These are phyloP conservation scores for Hysterangium stoloniferum DNA, from an alignment of 768 basidiomycete species.

Conservation along the genomic window DNA sequence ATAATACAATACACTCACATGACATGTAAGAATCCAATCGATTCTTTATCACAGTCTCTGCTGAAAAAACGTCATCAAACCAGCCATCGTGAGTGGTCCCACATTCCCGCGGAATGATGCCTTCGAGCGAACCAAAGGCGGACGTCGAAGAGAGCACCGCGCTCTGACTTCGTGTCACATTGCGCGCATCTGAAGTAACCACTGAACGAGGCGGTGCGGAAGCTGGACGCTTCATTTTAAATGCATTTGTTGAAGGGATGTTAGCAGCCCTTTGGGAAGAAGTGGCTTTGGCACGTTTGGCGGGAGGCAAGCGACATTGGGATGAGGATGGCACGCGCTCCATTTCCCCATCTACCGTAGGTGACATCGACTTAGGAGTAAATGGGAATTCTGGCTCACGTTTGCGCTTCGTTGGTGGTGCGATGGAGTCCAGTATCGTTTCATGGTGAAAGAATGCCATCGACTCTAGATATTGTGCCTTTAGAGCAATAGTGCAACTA, in stretches of 20 bases:
- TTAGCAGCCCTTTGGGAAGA: too few relatives aligned
- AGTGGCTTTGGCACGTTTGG: too few relatives aligned
- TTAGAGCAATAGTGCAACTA: neutral
- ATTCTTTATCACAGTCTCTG: constrained; percentile 51
- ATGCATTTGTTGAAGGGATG: neutral
- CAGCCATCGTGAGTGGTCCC: constrained; percentile 50
- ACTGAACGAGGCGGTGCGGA: neutral
- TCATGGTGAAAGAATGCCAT: too few relatives aligned
- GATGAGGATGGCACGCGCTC: too few relatives aligned
- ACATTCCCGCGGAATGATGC: constrained; percentile 33
- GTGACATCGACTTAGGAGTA: too few relatives aligned
- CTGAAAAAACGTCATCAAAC: constrained; percentile 47
- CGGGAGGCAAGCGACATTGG: too few relatives aligned
- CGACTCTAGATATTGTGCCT: neutral
- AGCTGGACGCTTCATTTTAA: constrained; percentile 3
- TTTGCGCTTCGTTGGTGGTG: too few relatives aligned
- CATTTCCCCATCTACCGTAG: too few relatives aligned
- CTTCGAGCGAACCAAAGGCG: constrained; percentile 32
- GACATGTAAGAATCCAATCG: constrained; percentile 61
- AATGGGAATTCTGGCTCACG: too few relatives aligned
- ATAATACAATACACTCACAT: constrained; percentile 48
- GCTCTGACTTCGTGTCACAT: constrained; percentile 7
- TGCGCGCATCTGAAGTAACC: neutral
- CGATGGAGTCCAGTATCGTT: too few relatives aligned
- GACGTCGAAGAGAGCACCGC: constrained; percentile 57